These are phyloP conservation scores for Thozetella sp. DNA, from an alignment of 495 filamentous ascomycete genomes.

Conservation along the genomic window DNA sequence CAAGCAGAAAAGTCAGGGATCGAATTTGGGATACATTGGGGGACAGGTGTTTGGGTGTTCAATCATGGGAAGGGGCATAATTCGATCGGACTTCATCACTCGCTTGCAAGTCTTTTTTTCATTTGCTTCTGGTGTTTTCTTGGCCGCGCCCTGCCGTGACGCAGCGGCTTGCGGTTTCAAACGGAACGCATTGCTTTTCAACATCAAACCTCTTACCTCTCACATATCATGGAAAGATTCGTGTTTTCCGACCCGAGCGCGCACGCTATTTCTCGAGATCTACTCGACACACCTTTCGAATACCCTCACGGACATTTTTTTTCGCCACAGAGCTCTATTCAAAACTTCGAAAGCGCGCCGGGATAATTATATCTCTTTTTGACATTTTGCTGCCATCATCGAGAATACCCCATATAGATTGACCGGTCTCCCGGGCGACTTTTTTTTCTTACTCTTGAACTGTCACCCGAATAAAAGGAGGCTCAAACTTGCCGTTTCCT, in stretches of 20 bases:
- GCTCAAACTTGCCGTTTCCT: neutral
- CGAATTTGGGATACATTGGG: conserved; percentile 7
- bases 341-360: neutral
- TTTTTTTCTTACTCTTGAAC: too few species aligned
- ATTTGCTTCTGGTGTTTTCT: neutral
- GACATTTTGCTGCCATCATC: conserved; percentile 17
- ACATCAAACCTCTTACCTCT: neutral
- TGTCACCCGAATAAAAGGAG: neutral
- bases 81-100: neutral
- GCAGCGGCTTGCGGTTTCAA: neutral
- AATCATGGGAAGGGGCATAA: neutral
- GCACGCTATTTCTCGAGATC: neutral
- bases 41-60: conserved; percentile 19
- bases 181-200: neutral
- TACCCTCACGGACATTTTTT: neutral
- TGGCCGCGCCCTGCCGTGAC: neutral
- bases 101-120: neutral
- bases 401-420: conserved; percentile 44
- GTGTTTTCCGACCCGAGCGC: neutral
- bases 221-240: conserved; percentile 1
- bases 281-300: neutral
- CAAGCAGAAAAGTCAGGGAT: conserved; percentile 10
- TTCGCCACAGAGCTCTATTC: neutral
- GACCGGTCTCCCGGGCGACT: neutral
- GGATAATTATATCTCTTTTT: neutral